Conservation (phyloP, 352 stramenopile species). For the Globisporangium perplexum region DNA sequence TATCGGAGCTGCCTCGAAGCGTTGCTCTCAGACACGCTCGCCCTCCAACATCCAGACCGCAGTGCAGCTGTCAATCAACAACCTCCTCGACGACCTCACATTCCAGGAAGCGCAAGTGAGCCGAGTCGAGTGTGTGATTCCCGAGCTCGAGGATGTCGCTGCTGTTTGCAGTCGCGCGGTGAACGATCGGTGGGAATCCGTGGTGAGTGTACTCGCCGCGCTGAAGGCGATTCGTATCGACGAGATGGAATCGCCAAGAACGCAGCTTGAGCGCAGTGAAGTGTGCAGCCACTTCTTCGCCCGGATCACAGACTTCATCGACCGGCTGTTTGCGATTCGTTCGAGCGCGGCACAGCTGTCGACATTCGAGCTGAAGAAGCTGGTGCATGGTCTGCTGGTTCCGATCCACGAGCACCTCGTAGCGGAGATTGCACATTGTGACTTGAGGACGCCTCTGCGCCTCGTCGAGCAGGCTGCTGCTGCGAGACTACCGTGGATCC, state of each 20-base stretch:
- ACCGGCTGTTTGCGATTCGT: slow-evolving; percentile 37
- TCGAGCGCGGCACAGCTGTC: slow-evolving; percentile 21
- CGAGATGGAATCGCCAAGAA: slow-evolving; percentile 4
- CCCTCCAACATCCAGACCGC: slow-evolving; percentile 2
- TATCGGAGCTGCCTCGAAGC: slow-evolving; percentile 26
- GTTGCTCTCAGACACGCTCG: slow-evolving; percentile 11
- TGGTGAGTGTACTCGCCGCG: slow-evolving; percentile 21
- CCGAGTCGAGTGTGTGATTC: slow-evolving; percentile 12
- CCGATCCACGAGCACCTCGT: slow-evolving; percentile 42
- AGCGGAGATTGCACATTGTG: slow-evolving; percentile 2
- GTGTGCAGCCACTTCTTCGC: slow-evolving; percentile 56
- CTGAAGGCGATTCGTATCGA: slow-evolving; percentile 25
- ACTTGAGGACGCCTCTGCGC: not conserved
- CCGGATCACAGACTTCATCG: slow-evolving; percentile 47
- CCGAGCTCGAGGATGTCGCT: slow-evolving; percentile 38
- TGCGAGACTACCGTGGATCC: slow-evolving; percentile 39
- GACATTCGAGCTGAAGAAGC: slow-evolving; percentile 57
- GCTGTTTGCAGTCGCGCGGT: slow-evolving; percentile 33
- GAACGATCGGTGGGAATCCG: slow-evolving; percentile 20
- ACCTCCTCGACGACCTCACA: slow-evolving; percentile 24
- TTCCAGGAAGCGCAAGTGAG: not conserved
- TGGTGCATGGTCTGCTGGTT: slow-evolving; percentile 41
- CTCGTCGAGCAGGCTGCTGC: slow-evolving; percentile 13
- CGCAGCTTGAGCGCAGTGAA: slow-evolving; percentile 17
- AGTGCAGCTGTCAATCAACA: not conserved